Evolutionary conservation across 2,329 filamentous ascomycete species (phyloP), one percentile per base, ranked within the genome.

Genomic region (Exophiala dermatitidis): DNA sequence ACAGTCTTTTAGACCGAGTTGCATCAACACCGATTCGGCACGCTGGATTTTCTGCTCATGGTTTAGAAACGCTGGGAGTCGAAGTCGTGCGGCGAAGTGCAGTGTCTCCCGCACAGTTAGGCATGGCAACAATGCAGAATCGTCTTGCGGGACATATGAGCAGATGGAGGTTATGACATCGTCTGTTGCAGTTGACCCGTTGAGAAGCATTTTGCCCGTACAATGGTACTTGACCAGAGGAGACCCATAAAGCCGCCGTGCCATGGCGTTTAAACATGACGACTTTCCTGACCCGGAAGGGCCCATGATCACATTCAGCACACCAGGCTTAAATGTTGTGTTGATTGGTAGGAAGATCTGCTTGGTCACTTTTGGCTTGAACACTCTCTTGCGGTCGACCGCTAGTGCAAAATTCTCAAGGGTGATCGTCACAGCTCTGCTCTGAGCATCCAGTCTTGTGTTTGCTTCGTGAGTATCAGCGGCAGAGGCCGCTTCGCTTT

Each of bases 101-200:
- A 95, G 71, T 0, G 88, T 94, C 72, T 94, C 89, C 29, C 79
- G 76, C 6, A 91, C 87, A 0, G 88, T 94, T 58, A 94, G 73
- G 0, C 85, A 85, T 2, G 88, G 88, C 47, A 91, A 85, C 5
- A 94, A 75, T 0, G 80, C 77, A 0, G 86, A 84, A 72, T 95
- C 89, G 60, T 94, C 88, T 68, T 95, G 89, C 71, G 94, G 89
- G 19, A 94, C 88, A 65, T 90, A 94, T 45, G 82, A 47, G 82
- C 82, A 53, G 80, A 85, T 50, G 90, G 75, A 48, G 78, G 75
- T 26, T 81, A 80, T 61, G 90, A 85, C 0, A 72, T 72, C 7
- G 73, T 68, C 77, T 0, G 84, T 85, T 0, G 86, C 86, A 1
- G 78, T 70, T 0, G 84, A 79, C 0, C 80, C 82, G 60, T 90